These are phyloP conservation scores for Neurospora pannonica DNA, from an alignment of 495 filamentous ascomycete genomes.

Conservation along the genomic window DNA sequence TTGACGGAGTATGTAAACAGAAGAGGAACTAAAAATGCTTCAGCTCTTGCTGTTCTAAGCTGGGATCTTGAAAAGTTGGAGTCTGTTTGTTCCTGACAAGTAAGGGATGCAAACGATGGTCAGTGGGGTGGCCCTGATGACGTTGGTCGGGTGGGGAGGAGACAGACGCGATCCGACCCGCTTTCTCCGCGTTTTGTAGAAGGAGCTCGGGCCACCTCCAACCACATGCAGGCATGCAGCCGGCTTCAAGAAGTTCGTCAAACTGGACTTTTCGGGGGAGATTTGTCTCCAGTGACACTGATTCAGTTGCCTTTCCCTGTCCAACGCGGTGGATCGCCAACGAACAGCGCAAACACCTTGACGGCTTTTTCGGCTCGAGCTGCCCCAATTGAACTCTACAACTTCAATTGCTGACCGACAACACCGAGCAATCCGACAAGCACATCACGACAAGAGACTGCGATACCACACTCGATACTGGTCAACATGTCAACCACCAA, in stretches of 20 bases:
- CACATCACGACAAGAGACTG: background rate
- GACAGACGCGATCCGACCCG: background rate
- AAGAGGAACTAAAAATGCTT: background rate
- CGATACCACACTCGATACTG: background rate
- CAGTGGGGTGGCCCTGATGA: background rate
- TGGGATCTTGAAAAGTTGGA: background rate
- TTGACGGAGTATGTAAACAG: background rate
- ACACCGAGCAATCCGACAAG: background rate
- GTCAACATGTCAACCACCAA: conserved; percentile 2
- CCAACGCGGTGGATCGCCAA: background rate
- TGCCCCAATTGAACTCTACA: background rate
- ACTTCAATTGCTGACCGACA: background rate
- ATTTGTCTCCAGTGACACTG: background rate
- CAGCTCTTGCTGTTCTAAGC: background rate
- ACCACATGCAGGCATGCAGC: conserved; percentile 16
- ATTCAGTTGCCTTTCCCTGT: background rate
- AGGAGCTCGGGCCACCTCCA: conserved; percentile 16
- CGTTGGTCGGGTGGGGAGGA: background rate
- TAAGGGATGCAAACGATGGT: background rate
- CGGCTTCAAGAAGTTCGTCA: conserved; percentile 9
- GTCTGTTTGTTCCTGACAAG: background rate
- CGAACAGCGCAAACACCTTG: background rate
- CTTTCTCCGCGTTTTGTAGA: background rate
- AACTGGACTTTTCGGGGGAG: conserved; percentile 2
- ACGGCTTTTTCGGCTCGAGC: background rate